These are phyloP conservation scores for Hyphodiscus sp. DNA, from an alignment of 2,329 filamentous ascomycete species.

Conservation along the genomic window DNA sequence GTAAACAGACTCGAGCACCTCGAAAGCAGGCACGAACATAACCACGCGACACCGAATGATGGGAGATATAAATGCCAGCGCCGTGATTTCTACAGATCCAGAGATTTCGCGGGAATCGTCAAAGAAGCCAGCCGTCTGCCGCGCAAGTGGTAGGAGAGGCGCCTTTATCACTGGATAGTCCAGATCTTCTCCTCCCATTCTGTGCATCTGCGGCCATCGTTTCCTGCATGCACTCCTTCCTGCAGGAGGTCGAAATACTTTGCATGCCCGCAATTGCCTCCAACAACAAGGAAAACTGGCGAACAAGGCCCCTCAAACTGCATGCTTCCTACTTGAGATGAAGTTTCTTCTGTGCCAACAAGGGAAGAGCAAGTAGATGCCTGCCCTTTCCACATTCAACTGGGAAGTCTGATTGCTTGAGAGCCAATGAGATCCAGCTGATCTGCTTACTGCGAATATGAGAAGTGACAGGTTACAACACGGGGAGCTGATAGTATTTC, in stretches of 20 bases:
- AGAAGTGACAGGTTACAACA: not conserved
- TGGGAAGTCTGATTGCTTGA: not conserved
- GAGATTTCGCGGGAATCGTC: not conserved
- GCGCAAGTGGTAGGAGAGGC: constrained; percentile 6
- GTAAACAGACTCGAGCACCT: not conserved
- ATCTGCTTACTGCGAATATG: not conserved
- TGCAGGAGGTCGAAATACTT: not conserved
- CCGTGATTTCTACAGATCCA: not conserved
- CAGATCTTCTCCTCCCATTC: not conserved
- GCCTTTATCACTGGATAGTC: constrained; percentile 15
- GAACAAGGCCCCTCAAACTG: constrained; percentile 5
- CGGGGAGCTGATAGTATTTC: not conserved
- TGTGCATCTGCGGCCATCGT: not conserved
- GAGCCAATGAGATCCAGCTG: not conserved
- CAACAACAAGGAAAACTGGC: constrained; percentile 15
- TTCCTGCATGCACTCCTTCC: not conserved
- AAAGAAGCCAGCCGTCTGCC: not conserved
- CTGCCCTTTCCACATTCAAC: constrained; percentile 8
- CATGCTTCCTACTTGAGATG: constrained; percentile 10
- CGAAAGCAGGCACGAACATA: not conserved
- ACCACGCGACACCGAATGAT: not conserved
- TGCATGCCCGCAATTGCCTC: constrained; percentile 13
- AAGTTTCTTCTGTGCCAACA: constrained; percentile 13
- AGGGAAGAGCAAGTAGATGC: constrained; percentile 5
- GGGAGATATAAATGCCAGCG: not conserved